phyloP scores from a whole-genome alignment of 129 eudicot species.

The Chrysanthemum seticuspe region DNA sequence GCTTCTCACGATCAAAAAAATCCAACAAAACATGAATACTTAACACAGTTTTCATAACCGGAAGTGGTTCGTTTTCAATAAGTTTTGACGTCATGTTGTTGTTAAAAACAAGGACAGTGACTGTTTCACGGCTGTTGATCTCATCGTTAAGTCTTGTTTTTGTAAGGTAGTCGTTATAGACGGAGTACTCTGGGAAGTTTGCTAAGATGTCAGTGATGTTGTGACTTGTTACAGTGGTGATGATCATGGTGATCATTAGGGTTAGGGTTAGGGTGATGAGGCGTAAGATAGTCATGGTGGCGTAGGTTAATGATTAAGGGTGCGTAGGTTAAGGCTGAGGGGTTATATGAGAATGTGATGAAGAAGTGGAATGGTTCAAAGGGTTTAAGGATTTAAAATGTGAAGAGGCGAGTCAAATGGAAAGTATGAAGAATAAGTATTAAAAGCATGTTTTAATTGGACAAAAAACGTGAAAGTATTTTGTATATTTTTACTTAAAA shows the following conservation, averaged over 20 bases:
- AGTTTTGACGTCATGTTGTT: conserved; percentile 45
- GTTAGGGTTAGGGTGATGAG: conserved; percentile 19
- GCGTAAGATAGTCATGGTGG: conserved; percentile 26
- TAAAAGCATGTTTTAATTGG: background rate
- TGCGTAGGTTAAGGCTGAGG: background rate
- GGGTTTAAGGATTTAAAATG: conserved; percentile 19
- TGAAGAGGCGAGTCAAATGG: conserved; percentile 23
- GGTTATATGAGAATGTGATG: conserved; percentile 9
- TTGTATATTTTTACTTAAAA: too few species aligned
- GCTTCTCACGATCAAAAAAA: conserved; percentile 60
- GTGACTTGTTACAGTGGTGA: conserved; percentile 35
- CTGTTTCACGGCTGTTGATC: conserved; percentile 56
- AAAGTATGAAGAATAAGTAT: conserved; percentile 10
- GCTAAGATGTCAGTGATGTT: conserved; percentile 64
- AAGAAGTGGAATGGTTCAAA: conserved; percentile 22
- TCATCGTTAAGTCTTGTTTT: conserved; percentile 69
- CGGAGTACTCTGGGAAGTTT: conserved; percentile 53
- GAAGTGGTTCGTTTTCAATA: conserved; percentile 41
- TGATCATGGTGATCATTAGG: conserved; percentile 33
- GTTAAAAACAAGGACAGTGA: conserved; percentile 63
- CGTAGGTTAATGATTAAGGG: conserved; percentile 17
- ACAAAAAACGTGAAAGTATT: too few species aligned
- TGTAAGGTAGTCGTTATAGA: conserved; percentile 49
- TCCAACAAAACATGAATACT: conserved; percentile 75
- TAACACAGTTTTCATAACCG: conserved; percentile 52